A percentile compares a stretch with the other conserved stretches of the same genome.
These are phyloP conservation scores for Mortierella antarctica DNA, from an alignment of 192 early-diverging fungal genomes.

Conservation along the genomic window DNA sequence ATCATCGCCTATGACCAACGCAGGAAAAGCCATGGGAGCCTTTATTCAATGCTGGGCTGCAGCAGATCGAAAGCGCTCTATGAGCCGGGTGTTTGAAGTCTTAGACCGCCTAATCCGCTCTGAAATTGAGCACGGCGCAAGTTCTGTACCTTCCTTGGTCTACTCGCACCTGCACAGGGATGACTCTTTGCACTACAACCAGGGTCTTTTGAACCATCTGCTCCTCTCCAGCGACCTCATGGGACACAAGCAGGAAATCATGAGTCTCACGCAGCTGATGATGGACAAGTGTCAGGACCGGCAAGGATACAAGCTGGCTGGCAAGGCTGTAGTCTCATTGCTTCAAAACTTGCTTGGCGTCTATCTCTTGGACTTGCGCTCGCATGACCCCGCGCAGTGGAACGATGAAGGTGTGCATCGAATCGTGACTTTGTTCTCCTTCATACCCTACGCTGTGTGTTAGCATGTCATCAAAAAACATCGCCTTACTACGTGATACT, in stretches of 20 bases:
- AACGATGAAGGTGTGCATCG: slow-evolving; percentile 56
- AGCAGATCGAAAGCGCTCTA: slow-evolving; percentile 56
- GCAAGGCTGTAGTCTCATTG: slow-evolving; percentile 64
- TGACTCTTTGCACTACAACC: slow-evolving; percentile 85
- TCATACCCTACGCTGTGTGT: neutral
- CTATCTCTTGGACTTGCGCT: slow-evolving; percentile 71
- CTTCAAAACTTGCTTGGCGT: slow-evolving; percentile 60
- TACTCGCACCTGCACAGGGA: slow-evolving; percentile 59
- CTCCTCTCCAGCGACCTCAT: slow-evolving; percentile 62
- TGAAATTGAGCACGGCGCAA: slow-evolving; percentile 76
- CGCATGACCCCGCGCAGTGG: slow-evolving; percentile 64
- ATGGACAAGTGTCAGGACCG: slow-evolving; percentile 64
- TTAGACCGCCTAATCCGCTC: slow-evolving; percentile 64
- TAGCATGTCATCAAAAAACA: no score
- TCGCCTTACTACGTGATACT: no score
- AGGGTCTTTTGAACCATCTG: slow-evolving; percentile 71
- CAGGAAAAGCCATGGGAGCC: slow-evolving; percentile 71
- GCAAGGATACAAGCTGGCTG: slow-evolving; percentile 78
- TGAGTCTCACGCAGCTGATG: slow-evolving; percentile 61
- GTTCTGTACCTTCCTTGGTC: slow-evolving; percentile 58
- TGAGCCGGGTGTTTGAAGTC: slow-evolving; percentile 68
- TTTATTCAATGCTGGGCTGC: slow-evolving; percentile 35
- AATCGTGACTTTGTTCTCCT: neutral
- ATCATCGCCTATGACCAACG: slow-evolving; percentile 71
- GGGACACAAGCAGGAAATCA: slow-evolving; percentile 60